Conservation (phyloP, 345 rosid genomes). For the Populus simonii region DNA sequence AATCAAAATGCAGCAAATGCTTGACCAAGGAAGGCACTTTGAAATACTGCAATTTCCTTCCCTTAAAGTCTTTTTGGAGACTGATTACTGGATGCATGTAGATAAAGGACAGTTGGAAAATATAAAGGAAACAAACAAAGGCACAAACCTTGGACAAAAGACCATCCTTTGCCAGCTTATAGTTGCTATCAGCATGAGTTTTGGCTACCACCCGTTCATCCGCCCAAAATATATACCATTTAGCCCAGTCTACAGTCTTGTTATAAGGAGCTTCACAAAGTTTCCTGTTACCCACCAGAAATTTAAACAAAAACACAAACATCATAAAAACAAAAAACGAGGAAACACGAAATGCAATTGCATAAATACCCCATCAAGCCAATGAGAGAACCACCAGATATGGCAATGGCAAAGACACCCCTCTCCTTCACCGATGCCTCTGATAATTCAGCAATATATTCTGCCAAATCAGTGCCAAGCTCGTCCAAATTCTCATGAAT, state of each 20-base stretch:
- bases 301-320: conserved; percentile 22
- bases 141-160: conserved; percentile 66
- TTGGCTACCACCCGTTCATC: conserved; percentile 82
- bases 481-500: conserved; percentile 72
- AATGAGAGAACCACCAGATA: conserved; percentile 88
- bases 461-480: conserved; percentile 74
- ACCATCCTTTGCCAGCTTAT: conserved; percentile 74
- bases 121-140: background rate
- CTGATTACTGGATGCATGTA: background rate
- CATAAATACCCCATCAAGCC: conserved; percentile 60
- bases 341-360: conserved; percentile 13
- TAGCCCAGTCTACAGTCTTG: conserved; percentile 86
- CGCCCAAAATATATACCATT: conserved; percentile 85
- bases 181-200: conserved; percentile 80
- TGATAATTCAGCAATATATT: conserved; percentile 75
- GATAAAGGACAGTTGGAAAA: background rate
- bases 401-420: conserved; percentile 73
- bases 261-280: conserved; percentile 73
- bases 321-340: conserved; percentile 12
- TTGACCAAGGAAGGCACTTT: background rate
- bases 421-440: conserved; percentile 81
- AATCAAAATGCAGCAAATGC: conserved; percentile 4
- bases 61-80: background rate
- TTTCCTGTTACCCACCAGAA: conserved; percentile 53
- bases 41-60: background rate